A percentile compares a stretch with the other conserved stretches of the same genome.
Conservation (phyloP, 129 eudicot genomes). For the Pulicaria dysenterica region DNA sequence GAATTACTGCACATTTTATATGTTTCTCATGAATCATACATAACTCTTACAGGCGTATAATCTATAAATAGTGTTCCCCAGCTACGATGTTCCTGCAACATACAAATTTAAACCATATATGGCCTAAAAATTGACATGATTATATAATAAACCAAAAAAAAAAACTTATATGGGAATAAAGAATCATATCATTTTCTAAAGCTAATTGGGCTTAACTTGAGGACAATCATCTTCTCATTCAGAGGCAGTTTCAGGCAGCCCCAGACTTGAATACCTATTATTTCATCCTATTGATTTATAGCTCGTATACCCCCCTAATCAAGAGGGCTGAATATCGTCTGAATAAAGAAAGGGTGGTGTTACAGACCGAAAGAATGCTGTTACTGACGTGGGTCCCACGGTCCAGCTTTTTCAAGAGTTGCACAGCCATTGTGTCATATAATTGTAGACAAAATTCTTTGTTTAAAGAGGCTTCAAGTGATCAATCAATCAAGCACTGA, state of each 20-base stretch:
- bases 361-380: constrained; percentile 21
- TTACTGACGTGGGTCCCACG: constrained; percentile 21
- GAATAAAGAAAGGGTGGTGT: constrained; percentile 31
- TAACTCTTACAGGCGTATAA: constrained; percentile 39
- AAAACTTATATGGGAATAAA: constrained; percentile 35
- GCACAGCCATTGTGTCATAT: constrained; percentile 22
- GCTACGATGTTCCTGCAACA: constrained; percentile 38
- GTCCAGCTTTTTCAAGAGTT: constrained; percentile 24
- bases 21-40: constrained; percentile 54
- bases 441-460: constrained; percentile 30
- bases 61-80: constrained; percentile 44
- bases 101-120: constrained; percentile 38
- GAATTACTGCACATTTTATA: constrained; percentile 67
- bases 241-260: constrained; percentile 7
- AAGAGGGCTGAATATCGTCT: constrained; percentile 37
- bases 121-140: constrained; percentile 33
- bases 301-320: constrained; percentile 36
- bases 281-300: constrained; percentile 32
- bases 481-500: neutral
- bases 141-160: neutral
- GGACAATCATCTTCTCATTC: constrained; percentile 33
- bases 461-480: constrained; percentile 7
- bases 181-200: constrained; percentile 27
- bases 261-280: constrained; percentile 29
- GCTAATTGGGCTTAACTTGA: constrained; percentile 29